Evolutionary conservation across 495 filamentous ascomycete species (phyloP).

Genomic region (Evernia prunastri): DNA sequence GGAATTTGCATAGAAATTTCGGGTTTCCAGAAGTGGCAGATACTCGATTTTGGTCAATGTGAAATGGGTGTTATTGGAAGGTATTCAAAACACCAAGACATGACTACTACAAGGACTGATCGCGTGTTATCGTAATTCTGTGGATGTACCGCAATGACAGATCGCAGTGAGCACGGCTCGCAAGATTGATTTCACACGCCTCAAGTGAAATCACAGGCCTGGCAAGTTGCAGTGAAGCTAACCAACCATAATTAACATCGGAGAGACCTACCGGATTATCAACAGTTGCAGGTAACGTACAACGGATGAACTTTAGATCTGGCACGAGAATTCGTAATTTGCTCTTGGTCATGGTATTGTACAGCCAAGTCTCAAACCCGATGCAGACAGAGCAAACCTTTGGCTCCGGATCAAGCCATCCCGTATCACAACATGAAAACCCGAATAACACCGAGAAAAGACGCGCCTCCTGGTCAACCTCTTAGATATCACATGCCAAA

Average conservation of each 20-base stretch:
- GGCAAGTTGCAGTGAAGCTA: not conserved
- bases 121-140: not conserved
- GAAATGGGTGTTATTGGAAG: not conserved
- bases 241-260: too few species aligned
- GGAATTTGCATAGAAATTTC: too few species aligned
- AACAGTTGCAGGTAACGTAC: too few species aligned
- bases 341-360: slow-evolving; percentile 27
- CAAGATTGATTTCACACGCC: not conserved
- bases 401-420: slow-evolving; percentile 72
- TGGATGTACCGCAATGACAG: not conserved
- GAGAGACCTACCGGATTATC: too few species aligned
- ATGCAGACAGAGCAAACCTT: slow-evolving; percentile 51
- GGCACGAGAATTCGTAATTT: slow-evolving; percentile 15
- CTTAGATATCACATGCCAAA: slow-evolving; percentile 47
- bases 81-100: not conserved
- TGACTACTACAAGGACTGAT: not conserved
- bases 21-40: not conserved
- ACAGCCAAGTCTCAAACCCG: slow-evolving; percentile 26
- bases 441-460: slow-evolving; percentile 56
- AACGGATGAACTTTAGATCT: not conserved
- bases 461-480: slow-evolving; percentile 46
- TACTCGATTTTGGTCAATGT: not conserved
- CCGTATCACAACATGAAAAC: slow-evolving; percentile 84
- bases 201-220: not conserved
- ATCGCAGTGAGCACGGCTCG: not conserved